Evolutionary conservation across 164 flowering plant species (phyloP), one percentile per base, ranked within the genome.

Genomic region (Sextonia rubra): DNA sequence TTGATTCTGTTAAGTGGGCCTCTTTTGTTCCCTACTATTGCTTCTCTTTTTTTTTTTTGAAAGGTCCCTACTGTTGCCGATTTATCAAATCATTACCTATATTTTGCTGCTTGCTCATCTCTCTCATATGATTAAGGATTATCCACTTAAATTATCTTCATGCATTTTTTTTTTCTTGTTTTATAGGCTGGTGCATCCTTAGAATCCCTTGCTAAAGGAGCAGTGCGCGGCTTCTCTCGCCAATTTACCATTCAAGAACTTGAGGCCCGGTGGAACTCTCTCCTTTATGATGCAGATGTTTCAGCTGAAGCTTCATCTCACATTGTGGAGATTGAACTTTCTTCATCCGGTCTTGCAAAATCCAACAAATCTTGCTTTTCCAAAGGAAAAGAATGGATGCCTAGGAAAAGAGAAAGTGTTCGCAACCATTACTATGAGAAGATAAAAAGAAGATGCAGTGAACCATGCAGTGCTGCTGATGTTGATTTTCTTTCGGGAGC

Each of bases 141-240:
- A 17, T 64, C 47, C 44, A 64, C 64, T 64, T 30, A 48, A 29
- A 30, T 32, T 25, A 8, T 37, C 11, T 37, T 37, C 44, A 37
- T 37, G 2, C 24, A 17, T 12, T 25, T 18, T 48, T 14, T 14
- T 67, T 22, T 15, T 9, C 6, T 29, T 29, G 15, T 58, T 65
- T 71, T 73, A 64, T 80, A 95, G 99, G 89, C 89, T 32, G 97
- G 97, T 65, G 96, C 98, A 74, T 93, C 99, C 18, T 80, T 93
- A 80, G 99, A 95, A 78, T 85, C 97, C 65, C 97, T 95, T 77
- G 97, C 97, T 27, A 95, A 90, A 85, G 98, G 99, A 48, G 97
- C 93, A 15, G 96, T 91, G 37, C 85, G 74, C n/a, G n/a, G n/a
- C 52, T 95, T 95, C 87, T 91, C 98, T 67, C 84, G 85, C 14